Evolutionary conservation across 768 basidiomycete genomes (phyloP).

Genomic region (Tephrocybe rancida): DNA sequence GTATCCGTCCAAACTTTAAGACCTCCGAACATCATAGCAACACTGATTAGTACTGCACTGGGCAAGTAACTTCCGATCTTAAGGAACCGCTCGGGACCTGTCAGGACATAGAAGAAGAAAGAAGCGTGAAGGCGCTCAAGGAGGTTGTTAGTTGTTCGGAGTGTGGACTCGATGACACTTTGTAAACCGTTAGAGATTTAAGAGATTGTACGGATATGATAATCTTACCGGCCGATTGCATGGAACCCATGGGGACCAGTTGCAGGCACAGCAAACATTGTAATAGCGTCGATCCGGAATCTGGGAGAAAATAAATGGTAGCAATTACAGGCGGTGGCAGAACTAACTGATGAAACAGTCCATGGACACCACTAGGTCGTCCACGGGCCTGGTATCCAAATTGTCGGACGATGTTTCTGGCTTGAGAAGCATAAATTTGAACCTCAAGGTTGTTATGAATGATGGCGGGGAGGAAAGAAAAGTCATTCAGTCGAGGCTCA

Average conservation of each 20-base stretch:
- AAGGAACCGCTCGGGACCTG: conserved; percentile 64
- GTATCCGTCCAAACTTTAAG: conserved; percentile 71
- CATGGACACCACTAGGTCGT: conserved; percentile 86
- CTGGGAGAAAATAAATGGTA: conserved; percentile 37
- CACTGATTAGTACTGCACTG: conserved; percentile 80
- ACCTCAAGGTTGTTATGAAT: conserved; percentile 45
- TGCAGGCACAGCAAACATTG: conserved; percentile 86
- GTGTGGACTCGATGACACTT: conserved; percentile 84
- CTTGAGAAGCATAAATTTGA: conserved; percentile 56
- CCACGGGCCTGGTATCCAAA: conserved; percentile 76
- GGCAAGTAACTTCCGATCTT: conserved; percentile 93
- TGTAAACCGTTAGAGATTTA: conserved; percentile 6
- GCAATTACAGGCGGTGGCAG: not conserved
- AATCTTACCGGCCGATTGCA: conserved; percentile 79
- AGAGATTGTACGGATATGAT: not conserved
- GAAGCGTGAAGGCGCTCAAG: conserved; percentile 96
- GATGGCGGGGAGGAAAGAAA: conserved; percentile 48
- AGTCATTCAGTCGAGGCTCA: conserved; percentile 27
- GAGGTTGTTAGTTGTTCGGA: conserved; percentile 91
- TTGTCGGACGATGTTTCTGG: conserved; percentile 71
- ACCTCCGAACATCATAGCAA: conserved; percentile 86
- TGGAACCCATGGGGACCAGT: conserved; percentile 95
- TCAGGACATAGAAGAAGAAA: conserved; percentile 93
- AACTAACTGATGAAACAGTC: conserved; percentile 78
- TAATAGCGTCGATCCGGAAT: conserved; percentile 94